These are phyloP conservation scores for Boletus sensibilis DNA, from an alignment of 768 basidiomycete species.

Conservation along the genomic window DNA sequence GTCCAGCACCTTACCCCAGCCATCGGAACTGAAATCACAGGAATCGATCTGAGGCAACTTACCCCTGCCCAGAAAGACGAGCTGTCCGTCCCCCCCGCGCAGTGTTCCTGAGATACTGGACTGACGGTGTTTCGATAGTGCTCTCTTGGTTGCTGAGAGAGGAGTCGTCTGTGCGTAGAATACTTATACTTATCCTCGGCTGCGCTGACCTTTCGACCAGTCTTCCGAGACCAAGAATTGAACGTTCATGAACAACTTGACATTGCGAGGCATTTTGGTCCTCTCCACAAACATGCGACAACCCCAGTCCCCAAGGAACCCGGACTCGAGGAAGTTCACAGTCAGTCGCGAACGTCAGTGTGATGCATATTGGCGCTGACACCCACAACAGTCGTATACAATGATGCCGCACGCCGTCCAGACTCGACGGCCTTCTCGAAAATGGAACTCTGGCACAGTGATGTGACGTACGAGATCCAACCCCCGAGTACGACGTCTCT, in stretches of 20 bases:
- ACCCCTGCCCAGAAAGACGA: slow-evolving; percentile 73
- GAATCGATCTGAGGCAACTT: slow-evolving; percentile 71
- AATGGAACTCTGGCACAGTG: slow-evolving; percentile 79
- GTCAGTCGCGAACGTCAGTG: slow-evolving; percentile 35
- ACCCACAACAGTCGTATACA: slow-evolving; percentile 59
- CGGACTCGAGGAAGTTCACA: slow-evolving; percentile 75
- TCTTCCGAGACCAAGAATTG: slow-evolving; percentile 75
- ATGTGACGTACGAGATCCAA: slow-evolving; percentile 79
- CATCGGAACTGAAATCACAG: slow-evolving; percentile 73
- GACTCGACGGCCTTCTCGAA: slow-evolving; percentile 67
- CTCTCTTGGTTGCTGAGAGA: slow-evolving; percentile 71
- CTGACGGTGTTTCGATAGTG: slow-evolving; percentile 39
- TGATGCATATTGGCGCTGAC: slow-evolving; percentile 2
- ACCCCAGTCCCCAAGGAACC: slow-evolving; percentile 69
- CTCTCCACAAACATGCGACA: slow-evolving; percentile 80
- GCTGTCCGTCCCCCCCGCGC: slow-evolving; percentile 46
- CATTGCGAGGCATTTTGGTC: slow-evolving; percentile 70
- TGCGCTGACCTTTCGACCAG: slow-evolving; percentile 32
- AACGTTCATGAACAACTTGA: slow-evolving; percentile 67
- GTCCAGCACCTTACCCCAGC: slow-evolving; percentile 66
- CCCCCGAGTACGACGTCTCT: slow-evolving; percentile 81
- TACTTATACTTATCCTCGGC: not conserved
- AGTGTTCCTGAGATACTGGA: not conserved
- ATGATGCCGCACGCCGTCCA: slow-evolving; percentile 60
- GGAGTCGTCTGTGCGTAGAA: slow-evolving; percentile 65